Conservation (phyloP, 2,329 filamentous ascomycete species). For the Amauroascus verrucosus region DNA sequence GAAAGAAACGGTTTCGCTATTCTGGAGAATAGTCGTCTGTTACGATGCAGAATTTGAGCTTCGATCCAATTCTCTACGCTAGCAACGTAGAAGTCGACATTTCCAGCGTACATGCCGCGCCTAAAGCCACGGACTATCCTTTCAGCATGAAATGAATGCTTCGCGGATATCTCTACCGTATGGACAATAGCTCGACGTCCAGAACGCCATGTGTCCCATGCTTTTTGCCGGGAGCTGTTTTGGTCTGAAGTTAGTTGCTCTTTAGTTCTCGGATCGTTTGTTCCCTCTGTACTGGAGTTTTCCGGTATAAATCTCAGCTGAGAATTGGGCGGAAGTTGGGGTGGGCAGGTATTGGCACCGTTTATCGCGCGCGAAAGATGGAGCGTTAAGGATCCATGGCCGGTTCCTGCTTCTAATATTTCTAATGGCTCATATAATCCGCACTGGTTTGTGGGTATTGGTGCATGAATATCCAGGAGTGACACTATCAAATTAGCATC, state of each 20-base stretch:
- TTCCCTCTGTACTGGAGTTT: neutral
- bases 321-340: slow-evolving; percentile 31
- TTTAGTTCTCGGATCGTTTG: neutral
- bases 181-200: slow-evolving; percentile 60
- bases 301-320: slow-evolving; percentile 25
- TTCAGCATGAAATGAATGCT: slow-evolving; percentile 55
- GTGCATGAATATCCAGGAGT: slow-evolving; percentile 62
- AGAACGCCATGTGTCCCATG: slow-evolving; percentile 39
- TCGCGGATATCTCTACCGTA: slow-evolving; percentile 56
- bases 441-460: slow-evolving; percentile 27
- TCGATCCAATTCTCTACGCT: slow-evolving; percentile 55
- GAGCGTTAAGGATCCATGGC: slow-evolving; percentile 69
- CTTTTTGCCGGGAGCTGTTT: slow-evolving; percentile 22
- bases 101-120: slow-evolving; percentile 56
- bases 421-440: slow-evolving; percentile 45
- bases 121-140: slow-evolving; percentile 57
- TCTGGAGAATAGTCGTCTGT: slow-evolving; percentile 15
- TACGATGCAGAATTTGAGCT: slow-evolving; percentile 38
- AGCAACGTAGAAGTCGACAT: slow-evolving; percentile 65
- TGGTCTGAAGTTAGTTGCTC: slow-evolving; percentile 11
- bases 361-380: slow-evolving; percentile 67
- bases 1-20: slow-evolving; percentile 52
- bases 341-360: slow-evolving; percentile 53
- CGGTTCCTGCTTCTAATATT: slow-evolving; percentile 74
- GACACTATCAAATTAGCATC: slow-evolving; percentile 68